A percentile compares a stretch with the other conserved stretches of the same genome.
Conservation (phyloP, 139 green algal genomes). For the Asterochloris erici region DNA sequence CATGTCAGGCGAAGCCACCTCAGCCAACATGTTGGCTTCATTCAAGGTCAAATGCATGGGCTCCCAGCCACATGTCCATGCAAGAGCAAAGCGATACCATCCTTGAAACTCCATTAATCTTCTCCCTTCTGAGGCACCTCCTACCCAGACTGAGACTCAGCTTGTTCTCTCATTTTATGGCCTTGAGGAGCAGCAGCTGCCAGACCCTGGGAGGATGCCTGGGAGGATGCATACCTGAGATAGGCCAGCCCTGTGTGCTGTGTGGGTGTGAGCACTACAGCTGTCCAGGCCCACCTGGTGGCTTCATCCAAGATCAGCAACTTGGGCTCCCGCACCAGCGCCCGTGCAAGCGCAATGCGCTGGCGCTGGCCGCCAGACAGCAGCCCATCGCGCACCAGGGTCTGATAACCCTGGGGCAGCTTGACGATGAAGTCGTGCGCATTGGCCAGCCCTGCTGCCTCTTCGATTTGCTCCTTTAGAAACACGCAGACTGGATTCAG, state of each 20-base stretch:
- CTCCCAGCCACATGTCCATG: too few relatives aligned
- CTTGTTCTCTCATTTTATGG: too few relatives aligned
- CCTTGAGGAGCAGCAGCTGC: too few relatives aligned
- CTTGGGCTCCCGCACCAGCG: slow-evolving; percentile 44
- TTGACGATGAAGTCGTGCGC: slow-evolving; percentile 74
- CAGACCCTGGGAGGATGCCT: background rate
- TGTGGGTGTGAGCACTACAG: background rate
- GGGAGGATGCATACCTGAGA: too few relatives aligned
- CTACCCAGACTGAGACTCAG: too few relatives aligned
- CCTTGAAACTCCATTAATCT: too few relatives aligned
- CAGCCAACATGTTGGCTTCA: too few relatives aligned
- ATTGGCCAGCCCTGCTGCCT: slow-evolving; percentile 68
- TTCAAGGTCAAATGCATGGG: too few relatives aligned
- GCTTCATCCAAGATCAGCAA: slow-evolving; percentile 60
- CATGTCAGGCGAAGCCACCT: too few relatives aligned
- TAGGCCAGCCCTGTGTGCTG: too few relatives aligned
- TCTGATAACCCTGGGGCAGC: slow-evolving; percentile 70
- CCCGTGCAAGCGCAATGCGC: slow-evolving; percentile 75
- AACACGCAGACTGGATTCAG: background rate
- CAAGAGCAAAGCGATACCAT: too few relatives aligned
- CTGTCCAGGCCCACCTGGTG: slow-evolving; percentile 5
- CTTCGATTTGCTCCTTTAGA: slow-evolving; percentile 50
- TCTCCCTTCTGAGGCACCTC: too few relatives aligned
- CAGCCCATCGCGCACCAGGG: slow-evolving; percentile 53
- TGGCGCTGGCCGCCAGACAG: slow-evolving; percentile 78